Evolutionary conservation across 2,329 filamentous ascomycete species (phyloP).

Genomic region (Rhexocercosporidium sp.): DNA sequence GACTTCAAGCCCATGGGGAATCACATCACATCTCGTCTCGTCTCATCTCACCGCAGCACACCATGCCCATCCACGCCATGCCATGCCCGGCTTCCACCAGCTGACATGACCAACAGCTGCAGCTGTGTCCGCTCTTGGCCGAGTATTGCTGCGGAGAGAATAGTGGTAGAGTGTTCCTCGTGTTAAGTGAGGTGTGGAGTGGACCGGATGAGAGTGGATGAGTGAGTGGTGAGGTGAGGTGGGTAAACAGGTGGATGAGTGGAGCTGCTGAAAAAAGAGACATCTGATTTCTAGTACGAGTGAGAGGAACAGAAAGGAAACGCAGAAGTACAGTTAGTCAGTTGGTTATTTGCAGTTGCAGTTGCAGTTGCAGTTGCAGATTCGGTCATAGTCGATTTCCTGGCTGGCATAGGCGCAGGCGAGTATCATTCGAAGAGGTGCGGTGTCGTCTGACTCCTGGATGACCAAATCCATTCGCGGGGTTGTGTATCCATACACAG

Average conservation of each 20-base stretch:
- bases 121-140: conserved; percentile 4
- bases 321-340: neutral
- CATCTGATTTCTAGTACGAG: neutral
- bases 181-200: conserved; percentile 11
- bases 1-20: neutral
- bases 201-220: neutral
- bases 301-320: neutral
- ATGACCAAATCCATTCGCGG: conserved; percentile 18
- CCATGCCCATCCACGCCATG: neutral
- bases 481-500: conserved; percentile 13
- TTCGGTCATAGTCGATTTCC: neutral
- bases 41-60: conserved; percentile 20
- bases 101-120: conserved; percentile 9
- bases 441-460: conserved; percentile 23
- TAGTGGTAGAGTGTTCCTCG: conserved; percentile 3
- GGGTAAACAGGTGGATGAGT: neutral
- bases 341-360: neutral
- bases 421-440: neutral
- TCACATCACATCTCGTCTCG: no score
- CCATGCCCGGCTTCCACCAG: neutral
- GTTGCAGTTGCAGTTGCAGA: neutral
- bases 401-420: neutral
- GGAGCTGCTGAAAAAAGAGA: conserved; percentile 5
- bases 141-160: neutral
- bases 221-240: neutral